Base-by-base conservation (phyloP, 805 yeast species). In the Teunomyces pallodes region DNA sequence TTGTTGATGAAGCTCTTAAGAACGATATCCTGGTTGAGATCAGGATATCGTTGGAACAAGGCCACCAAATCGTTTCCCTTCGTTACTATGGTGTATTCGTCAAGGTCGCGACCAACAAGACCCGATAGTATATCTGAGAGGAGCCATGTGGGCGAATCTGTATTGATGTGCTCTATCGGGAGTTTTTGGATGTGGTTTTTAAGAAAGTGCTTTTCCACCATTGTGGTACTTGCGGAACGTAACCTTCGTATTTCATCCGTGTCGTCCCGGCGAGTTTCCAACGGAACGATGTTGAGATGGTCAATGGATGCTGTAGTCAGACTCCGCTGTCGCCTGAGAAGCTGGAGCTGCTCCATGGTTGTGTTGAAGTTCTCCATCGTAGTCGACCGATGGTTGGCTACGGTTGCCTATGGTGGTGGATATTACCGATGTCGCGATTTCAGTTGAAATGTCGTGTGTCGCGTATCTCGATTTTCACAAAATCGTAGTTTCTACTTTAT, bases 61-160 rank as follows among this genome's bases (percentile, higher is more conserved):
- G 68, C 59, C 0, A 86, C 84, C 33, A 89, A 69, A 36, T 80
- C 86, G 60, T 89, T 88, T 1, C 92, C 83, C 50, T 79, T 81
- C 7, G 77, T 65, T 4, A 88, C 77, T 14, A 83, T 63, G 46
- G 64, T 67, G 32, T 72, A 76, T 5, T 82, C 76, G 16, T 78
- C 77, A 43, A 67, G 73, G 35, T 80, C 81, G 39, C 71, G 72
- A 33, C 70, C 79, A 1, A 70, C 57, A 30, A 87, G 58, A 10
- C 78, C 67, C 43, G 83, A 83, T 28, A 86, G 66, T 7, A 85
- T 67, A 49, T 84, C 90, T 17, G 85, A 81, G 17, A 86, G 66
- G 2, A 75, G 66, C 86, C 87, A 85, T 0, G 90, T 77, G 1
- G 57, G 57, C n/a, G 51, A 47, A 12, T 32, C 41, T 8, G 42